These are phyloP conservation scores for Pseudisothecium myosuroides DNA, from an alignment of 225 moss, liverwort and hornwort genomes.

Conservation along the genomic window DNA sequence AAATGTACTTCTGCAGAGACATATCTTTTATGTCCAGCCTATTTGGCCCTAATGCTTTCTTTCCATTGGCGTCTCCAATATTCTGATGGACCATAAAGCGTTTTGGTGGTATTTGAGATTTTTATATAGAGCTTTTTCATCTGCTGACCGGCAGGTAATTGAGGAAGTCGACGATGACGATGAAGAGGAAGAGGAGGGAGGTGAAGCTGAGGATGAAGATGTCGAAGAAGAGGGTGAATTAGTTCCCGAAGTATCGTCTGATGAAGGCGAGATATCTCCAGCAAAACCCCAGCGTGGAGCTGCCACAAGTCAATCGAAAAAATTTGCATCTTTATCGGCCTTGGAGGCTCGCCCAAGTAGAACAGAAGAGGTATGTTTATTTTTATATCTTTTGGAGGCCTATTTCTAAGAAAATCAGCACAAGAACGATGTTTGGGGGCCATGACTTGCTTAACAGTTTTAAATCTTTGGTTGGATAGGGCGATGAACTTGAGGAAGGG, in stretches of 20 bases:
- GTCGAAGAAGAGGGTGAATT: constrained; percentile 49
- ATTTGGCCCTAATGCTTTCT: not conserved
- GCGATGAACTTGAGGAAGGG: constrained; percentile 94
- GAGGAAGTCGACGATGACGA: constrained; percentile 52
- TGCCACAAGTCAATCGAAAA: constrained; percentile 52
- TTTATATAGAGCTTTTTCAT: not conserved
- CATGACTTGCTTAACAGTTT: not conserved
- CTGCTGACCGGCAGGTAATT: constrained; percentile 17
- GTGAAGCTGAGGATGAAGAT: constrained; percentile 39
- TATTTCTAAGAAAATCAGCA: not conserved
- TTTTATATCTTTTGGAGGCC: not conserved
- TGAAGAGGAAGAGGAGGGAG: constrained; percentile 34
- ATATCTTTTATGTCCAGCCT: not conserved
- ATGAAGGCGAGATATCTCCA: constrained; percentile 52
- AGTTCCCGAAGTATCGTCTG: constrained; percentile 40
- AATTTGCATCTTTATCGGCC: constrained; percentile 90
- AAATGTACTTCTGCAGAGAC: not conserved
- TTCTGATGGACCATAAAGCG: not conserved
- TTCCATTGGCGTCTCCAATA: not conserved
- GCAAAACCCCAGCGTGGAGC: constrained; percentile 28
- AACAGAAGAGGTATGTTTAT: constrained; percentile 54
- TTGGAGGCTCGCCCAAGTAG: constrained; percentile 62
- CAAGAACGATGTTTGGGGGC: not conserved
- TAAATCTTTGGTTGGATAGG: constrained; percentile 15
- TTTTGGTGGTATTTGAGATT: not conserved